These are phyloP conservation scores for Xerocomus cyaneibrunnescens DNA, from an alignment of 1,284 basidiomycete species.

Conservation along the genomic window DNA sequence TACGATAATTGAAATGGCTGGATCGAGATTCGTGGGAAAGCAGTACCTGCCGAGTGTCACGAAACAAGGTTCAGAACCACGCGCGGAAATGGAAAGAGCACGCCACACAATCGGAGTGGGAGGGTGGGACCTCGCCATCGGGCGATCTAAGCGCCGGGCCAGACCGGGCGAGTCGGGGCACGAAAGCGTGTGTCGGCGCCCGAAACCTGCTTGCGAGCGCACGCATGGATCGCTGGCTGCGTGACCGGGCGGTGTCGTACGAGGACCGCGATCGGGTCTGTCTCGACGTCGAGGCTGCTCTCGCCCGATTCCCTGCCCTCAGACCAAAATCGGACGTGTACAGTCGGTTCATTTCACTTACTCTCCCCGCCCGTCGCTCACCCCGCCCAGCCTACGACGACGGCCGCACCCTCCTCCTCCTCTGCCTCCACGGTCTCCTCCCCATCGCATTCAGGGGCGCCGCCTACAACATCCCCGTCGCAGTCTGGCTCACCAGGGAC, in stretches of 20 bases:
- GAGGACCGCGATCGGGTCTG: constrained; percentile 52
- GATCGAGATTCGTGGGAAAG: constrained; percentile 32
- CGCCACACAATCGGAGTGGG: constrained; percentile 36
- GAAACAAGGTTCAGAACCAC: constrained; percentile 24
- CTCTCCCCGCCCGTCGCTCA: constrained; percentile 1
- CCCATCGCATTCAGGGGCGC: constrained; percentile 79
- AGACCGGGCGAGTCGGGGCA: constrained; percentile 11
- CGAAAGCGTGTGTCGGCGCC: constrained; percentile 9
- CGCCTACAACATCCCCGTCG: constrained; percentile 93
- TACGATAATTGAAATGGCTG: constrained; percentile 39
- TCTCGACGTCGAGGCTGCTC: constrained; percentile 64
- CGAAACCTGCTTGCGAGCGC: neutral
- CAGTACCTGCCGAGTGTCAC: constrained; percentile 18
- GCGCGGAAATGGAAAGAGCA: constrained; percentile 38
- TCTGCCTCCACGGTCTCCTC: constrained; percentile 89
- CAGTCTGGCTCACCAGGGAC: constrained; percentile 83
- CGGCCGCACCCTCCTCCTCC: constrained; percentile 86
- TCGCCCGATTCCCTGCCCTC: constrained; percentile 64
- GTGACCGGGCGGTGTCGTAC: constrained; percentile 61
- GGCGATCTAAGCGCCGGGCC: constrained; percentile 33
- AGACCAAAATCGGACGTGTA: constrained; percentile 92
- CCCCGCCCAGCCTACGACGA: constrained; percentile 84
- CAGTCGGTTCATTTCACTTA: constrained; percentile 52
- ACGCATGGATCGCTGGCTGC: constrained; percentile 62
- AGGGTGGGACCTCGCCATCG: constrained; percentile 21